Base-by-base conservation (phyloP, 1,284 basidiomycete genomes). In the Pterulicium gracile region DNA sequence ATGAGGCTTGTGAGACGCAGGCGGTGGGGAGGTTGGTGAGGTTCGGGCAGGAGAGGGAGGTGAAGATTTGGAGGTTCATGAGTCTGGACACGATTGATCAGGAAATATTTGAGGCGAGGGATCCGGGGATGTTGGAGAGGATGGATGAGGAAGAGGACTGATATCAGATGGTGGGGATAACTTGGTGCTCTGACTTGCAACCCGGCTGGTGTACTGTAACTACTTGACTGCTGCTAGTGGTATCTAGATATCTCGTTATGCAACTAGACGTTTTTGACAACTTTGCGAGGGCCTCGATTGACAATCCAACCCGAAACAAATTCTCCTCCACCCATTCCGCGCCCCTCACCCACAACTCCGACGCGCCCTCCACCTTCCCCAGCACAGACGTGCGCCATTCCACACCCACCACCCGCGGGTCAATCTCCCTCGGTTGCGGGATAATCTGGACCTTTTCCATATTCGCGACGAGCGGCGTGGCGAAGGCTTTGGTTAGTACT, bases 371-470 rank as follows among this genome's bases (percentile, higher is more conserved):
- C 73, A 98, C 84, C 62, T 91, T 88, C 22, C 85, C 90, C 49
- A 98, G 77, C 17, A 96, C 90, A n/a, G 87, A 81, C 15, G 88
- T 91, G 3, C 95, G 95, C 63, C 97, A 97, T 95, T 95, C 98
- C 18, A 81, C n/a, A n/a, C n/a, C 81, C 35, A 98, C 72, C 43
- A 91, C 81, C 27, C 81, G 77, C 3, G 91, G 90, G 63, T 98
- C 93, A 49, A 97, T 81, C 49, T 93, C 91, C 58, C 93, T 88
- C 1, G 93, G 93, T 2, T 91, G 85, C 14, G 93, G 90, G 40
- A 98, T 88, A 50, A 95, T 88, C 51, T 82, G 79, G 7, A 92
- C 81, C 58, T 88, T 84, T 61, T 87, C 82, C 75, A 90, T 84
- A 58, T 79, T 82, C 13, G 75, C 69, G 24, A 88, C 81, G 20